Conservation (phyloP, 1,284 basidiomycete species). For the Ustilago vetiveriae region DNA sequence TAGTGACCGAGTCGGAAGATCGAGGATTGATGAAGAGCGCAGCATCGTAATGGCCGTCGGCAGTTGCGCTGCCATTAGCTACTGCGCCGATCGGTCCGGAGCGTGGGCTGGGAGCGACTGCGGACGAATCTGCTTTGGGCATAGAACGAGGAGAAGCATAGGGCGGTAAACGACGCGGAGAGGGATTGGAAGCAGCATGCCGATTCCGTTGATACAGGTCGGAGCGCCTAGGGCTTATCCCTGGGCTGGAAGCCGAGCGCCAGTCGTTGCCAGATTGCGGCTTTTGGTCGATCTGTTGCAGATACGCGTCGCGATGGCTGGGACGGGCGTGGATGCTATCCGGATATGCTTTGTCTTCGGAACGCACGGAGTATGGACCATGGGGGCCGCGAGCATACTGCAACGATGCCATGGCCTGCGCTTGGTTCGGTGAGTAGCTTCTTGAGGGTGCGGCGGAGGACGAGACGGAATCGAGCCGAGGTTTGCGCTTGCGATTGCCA, state of each 20-base stretch:
- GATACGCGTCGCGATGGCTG: neutral
- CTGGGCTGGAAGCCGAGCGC: neutral
- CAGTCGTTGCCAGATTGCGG: neutral
- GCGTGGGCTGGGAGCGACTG: neutral
- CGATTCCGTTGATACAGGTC: conserved; percentile 1
- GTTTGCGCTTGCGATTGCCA: conserved; percentile 39
- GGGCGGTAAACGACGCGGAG: neutral
- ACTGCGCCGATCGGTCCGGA: neutral
- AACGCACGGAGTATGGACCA: neutral
- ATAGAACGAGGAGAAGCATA: neutral
- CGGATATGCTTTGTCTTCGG: neutral
- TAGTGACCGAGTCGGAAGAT: neutral
- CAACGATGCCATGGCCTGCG: neutral
- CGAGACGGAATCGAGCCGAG: conserved; percentile 4
- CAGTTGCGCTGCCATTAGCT: neutral
- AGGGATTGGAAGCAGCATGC: neutral
- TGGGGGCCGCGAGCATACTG: neutral
- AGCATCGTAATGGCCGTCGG: conserved; percentile 11
- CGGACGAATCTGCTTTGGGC: neutral
- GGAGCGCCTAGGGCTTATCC: neutral
- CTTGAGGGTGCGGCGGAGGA: neutral
- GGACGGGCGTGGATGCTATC: neutral
- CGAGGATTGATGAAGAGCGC: conserved; percentile 18
- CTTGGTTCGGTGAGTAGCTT: neutral
- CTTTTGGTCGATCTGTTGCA: neutral